Evolutionary conservation across 2,329 filamentous ascomycete species (phyloP).

Genomic region (Aspergillus jensenii): DNA sequence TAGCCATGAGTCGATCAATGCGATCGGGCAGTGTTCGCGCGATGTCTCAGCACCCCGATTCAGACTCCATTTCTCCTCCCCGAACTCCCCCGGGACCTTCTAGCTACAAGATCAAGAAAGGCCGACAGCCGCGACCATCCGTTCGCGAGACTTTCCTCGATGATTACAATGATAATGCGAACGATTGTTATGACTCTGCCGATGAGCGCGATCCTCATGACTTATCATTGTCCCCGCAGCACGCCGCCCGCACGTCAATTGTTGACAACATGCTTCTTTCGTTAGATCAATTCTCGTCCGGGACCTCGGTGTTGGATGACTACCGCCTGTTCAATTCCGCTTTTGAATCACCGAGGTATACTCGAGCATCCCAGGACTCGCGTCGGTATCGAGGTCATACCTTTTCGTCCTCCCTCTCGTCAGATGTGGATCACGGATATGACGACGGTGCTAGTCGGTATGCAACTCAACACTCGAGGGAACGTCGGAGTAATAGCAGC

Average conservation of each 20-base stretch:
- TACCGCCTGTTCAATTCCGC: slow-evolving; percentile 41
- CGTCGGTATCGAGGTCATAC: slow-evolving; percentile 57
- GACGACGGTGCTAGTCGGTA: slow-evolving; percentile 43
- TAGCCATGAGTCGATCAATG: slow-evolving; percentile 16
- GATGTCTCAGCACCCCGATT: slow-evolving; percentile 28
- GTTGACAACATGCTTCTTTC: slow-evolving; percentile 95
- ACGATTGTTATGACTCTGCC: slow-evolving; percentile 35
- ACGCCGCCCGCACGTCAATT: slow-evolving; percentile 82
- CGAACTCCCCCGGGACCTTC: slow-evolving; percentile 40
- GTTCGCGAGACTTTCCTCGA: slow-evolving; percentile 44
- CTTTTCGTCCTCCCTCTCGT: slow-evolving; percentile 60
- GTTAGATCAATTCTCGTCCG: slow-evolving; percentile 73
- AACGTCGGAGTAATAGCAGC: slow-evolving; percentile 76
- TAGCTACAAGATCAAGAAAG: slow-evolving; percentile 32
- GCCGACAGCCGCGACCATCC: slow-evolving; percentile 31
- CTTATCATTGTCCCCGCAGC: slow-evolving; percentile 72
- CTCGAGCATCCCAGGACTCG: slow-evolving; percentile 30
- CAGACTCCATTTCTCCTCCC: slow-evolving; percentile 36
- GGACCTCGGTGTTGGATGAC: slow-evolving; percentile 36
- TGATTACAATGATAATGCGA: slow-evolving; percentile 33
- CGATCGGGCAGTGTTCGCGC: slow-evolving; percentile 22
- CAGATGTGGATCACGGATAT: slow-evolving; percentile 51
- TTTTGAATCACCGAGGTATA: slow-evolving; percentile 40
- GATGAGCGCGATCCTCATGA: slow-evolving; percentile 63
- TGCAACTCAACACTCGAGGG: slow-evolving; percentile 43